phyloP scores from a whole-genome alignment of 345 rosid genomes.

The Dipteronia sinensis region DNA sequence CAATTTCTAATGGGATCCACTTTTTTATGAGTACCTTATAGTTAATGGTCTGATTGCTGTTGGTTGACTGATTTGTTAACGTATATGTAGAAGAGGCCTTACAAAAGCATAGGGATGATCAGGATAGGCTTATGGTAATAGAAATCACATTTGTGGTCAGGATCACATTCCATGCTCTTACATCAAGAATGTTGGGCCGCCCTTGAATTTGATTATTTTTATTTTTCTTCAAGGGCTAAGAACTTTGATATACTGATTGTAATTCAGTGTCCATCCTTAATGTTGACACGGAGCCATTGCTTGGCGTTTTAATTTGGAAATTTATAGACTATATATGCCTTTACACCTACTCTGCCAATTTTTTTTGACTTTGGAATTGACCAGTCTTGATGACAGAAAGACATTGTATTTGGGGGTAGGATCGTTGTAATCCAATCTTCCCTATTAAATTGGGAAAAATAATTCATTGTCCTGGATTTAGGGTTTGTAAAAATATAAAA shows the following conservation, averaged over 20 bases:
- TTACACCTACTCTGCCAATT: neutral
- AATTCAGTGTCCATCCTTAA: neutral
- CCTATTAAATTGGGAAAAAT: neutral
- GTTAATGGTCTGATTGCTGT: no score
- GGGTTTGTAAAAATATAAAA: no score
- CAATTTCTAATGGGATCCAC: no score
- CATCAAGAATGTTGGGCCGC: neutral
- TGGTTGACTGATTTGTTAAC: no score
- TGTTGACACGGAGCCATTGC: neutral
- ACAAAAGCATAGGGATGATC: neutral
- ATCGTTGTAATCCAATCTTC: neutral
- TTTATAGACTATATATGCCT: neutral
- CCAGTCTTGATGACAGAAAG: no score
- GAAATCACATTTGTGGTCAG: neutral
- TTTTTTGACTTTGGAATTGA: no score
- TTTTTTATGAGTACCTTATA: no score
- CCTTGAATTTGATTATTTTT: neutral
- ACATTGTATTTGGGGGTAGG: neutral
- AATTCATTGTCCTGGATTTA: no score
- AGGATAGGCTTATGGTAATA: neutral
- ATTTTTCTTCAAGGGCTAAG: neutral
- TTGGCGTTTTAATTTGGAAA: neutral
- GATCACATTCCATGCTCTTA: neutral
- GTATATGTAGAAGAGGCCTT: no score
- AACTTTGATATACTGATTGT: neutral